Conservation (phyloP, 169 alveolate species). For the Cryptosporidium tyzzeri region DNA sequence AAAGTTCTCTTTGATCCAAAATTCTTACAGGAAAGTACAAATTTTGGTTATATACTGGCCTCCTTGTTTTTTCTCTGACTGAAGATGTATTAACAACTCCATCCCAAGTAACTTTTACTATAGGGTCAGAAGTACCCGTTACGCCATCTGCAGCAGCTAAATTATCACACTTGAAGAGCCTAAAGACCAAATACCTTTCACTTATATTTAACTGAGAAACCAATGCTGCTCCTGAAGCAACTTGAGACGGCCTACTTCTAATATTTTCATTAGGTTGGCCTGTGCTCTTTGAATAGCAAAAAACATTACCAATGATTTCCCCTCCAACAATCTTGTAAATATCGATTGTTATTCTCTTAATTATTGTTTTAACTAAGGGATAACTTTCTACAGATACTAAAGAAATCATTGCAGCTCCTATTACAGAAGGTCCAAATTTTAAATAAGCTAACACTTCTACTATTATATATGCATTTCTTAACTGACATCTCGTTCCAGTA, state of each 20-base stretch:
- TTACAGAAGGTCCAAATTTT: slow-evolving; percentile 43
- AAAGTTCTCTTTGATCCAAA: slow-evolving; percentile 85
- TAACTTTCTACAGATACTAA: slow-evolving; percentile 79
- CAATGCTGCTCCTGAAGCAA: slow-evolving; percentile 80
- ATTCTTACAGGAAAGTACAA: slow-evolving; percentile 88
- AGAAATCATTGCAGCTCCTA: slow-evolving; percentile 80
- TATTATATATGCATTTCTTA: slow-evolving; percentile 41
- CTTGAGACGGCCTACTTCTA: slow-evolving; percentile 78
- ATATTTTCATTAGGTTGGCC: slow-evolving; percentile 76
- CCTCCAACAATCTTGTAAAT: slow-evolving; percentile 78
- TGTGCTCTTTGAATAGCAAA: slow-evolving; percentile 79
- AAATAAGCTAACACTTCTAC: slow-evolving; percentile 70
- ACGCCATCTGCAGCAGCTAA: slow-evolving; percentile 86
- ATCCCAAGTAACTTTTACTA: slow-evolving; percentile 90
- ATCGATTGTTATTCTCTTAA: slow-evolving; percentile 79
- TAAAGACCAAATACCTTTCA: slow-evolving; percentile 80
- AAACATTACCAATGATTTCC: slow-evolving; percentile 79
- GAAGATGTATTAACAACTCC: slow-evolving; percentile 83
- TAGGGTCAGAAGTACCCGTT: slow-evolving; percentile 85
- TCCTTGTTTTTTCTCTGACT: slow-evolving; percentile 81
- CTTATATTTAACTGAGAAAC: slow-evolving; percentile 78
- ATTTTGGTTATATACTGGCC: slow-evolving; percentile 87
- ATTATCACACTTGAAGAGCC: slow-evolving; percentile 85
- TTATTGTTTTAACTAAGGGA: slow-evolving; percentile 78
- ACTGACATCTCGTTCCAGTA: slow-evolving; percentile 48